Evolutionary conservation across 1,284 basidiomycete species (phyloP).

Genomic region (Cryptococcus jaspeensis): DNA sequence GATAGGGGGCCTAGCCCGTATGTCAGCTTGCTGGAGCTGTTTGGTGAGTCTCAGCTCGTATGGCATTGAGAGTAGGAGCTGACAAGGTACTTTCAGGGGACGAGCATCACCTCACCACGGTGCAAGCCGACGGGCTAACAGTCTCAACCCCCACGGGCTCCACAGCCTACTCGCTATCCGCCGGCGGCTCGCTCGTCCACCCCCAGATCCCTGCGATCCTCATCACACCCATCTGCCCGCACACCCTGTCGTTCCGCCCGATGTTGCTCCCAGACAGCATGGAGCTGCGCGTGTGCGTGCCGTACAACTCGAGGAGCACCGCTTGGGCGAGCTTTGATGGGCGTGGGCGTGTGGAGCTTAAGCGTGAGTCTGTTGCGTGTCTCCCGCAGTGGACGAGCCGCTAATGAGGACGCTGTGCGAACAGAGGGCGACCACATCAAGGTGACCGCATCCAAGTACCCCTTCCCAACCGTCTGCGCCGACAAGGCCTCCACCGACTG

Average conservation of each 20-base stretch:
- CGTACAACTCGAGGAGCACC: conserved; percentile 95
- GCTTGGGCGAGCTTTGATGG: conserved; percentile 99
- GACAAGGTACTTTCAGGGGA: conserved; percentile 64
- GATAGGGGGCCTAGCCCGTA: conserved; percentile 98
- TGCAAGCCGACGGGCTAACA: conserved; percentile 95
- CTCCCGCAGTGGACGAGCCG: not conserved
- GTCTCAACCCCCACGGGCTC: conserved; percentile 97
- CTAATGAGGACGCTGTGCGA: not conserved
- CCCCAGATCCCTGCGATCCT: conserved; percentile 96
- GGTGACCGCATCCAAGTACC: conserved; percentile 94
- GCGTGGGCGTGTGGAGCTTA: conserved; percentile 89
- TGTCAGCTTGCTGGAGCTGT: conserved; percentile 92
- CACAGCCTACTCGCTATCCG: conserved; percentile 97
- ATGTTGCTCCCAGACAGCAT: conserved; percentile 98
- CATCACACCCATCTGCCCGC: conserved; percentile 97
- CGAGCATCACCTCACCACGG: conserved; percentile 98
- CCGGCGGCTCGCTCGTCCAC: conserved; percentile 95
- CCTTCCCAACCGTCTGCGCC: conserved; percentile 97
- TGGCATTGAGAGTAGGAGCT: too few species aligned
- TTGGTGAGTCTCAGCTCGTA: conserved; percentile 63
- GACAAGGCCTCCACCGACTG: conserved; percentile 97
- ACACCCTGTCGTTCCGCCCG: conserved; percentile 96
- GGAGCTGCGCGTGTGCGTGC: conserved; percentile 97
- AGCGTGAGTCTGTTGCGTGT: conserved; percentile 63
- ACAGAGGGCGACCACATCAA: conserved; percentile 99